Percentiles rank a stretch among this genome's conserved stretches.
Conservation (phyloP, 257 asterid species). For the Solanum virginianum region DNA sequence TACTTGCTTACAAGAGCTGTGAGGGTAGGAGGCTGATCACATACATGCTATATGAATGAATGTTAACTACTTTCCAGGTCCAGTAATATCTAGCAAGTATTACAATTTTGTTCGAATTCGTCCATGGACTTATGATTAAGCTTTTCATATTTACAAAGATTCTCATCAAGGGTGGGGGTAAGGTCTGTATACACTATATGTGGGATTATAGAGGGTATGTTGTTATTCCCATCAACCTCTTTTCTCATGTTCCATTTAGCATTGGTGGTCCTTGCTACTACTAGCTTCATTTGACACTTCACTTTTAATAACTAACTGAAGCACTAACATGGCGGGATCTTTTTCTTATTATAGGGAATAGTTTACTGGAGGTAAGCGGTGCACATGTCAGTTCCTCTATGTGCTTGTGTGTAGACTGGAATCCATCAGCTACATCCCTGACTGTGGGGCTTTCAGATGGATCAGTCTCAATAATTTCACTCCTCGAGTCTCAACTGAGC, state of each 20-base stretch:
- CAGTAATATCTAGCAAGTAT: not conserved
- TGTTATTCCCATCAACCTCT: not conserved
- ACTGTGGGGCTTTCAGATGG: slow-evolving; percentile 86
- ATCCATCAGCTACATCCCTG: slow-evolving; percentile 51
- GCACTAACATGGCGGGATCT: not conserved
- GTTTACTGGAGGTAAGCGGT: slow-evolving; percentile 33
- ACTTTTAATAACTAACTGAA: not conserved
- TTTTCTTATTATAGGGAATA: slow-evolving; percentile 27
- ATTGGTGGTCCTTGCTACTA: not conserved
- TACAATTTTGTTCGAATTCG: not conserved
- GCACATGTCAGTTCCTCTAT: slow-evolving; percentile 55
- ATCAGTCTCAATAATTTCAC: slow-evolving; percentile 56
- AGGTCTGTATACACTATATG: too few species aligned
- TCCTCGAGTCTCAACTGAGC: slow-evolving; percentile 37
- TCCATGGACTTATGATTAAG: not conserved
- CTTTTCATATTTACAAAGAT: not conserved
- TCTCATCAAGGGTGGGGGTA: not conserved
- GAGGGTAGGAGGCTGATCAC: not conserved
- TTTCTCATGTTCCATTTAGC: not conserved
- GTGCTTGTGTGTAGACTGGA: slow-evolving; percentile 93
- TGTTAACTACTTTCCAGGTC: not conserved
- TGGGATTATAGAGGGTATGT: too few species aligned
- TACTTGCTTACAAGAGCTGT: not conserved
- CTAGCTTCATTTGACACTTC: not conserved
- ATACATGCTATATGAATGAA: not conserved